Base-by-base conservation (phyloP, 805 yeast genomes). In the Schwanniomyces yamadae region DNA sequence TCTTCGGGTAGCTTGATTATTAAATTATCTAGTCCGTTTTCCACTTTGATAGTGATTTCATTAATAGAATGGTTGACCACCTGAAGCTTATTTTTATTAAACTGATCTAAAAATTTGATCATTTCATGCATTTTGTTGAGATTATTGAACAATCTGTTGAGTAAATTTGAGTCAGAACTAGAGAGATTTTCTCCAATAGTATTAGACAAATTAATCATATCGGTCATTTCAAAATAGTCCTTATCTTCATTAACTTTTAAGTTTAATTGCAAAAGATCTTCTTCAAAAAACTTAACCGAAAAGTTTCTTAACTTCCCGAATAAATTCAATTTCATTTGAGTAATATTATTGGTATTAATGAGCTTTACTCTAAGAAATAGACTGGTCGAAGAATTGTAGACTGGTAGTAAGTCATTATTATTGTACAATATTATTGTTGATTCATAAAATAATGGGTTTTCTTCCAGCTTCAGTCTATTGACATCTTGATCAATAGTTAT, bases 41-140 rank as follows among this genome's bases (percentile, higher is more conserved):
- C 59, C 15, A 66, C 44, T 24, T 47, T 46, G 16, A 68, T 55
- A 5, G 50, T 48, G 4, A 68, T 55, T 19, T 52, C 53, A 28
- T 57, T 53, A 27, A 55, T 41, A 5, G 62, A 45, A 28, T 56
- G 59, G 19, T 54, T 45, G 9, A 52, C 36, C 3, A 65, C 55
- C 19, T 53, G 33, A 24, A 61, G 51, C 17, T 55, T 50, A 21
- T 53, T 53, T 15, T 53, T 49, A 28, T 50, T 45, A 21, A 66
- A 50, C 39, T 65, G 68, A 28, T 60, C 58, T 25, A 64, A 43
- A n/a, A 64, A 45, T 26, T 51, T 57, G 19, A 66, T 57, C 31
- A 67, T 42, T 29, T 55, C 52, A 18, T 57, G 55, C 31, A 67
- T 48, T 37, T 57, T 57, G 28, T 58, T 52, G 32, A 68, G 50